Evolutionary conservation across 2,329 filamentous ascomycete genomes (phyloP), one percentile per base, ranked within the genome.

Genomic region (Fusarium chlamydosporum): DNA sequence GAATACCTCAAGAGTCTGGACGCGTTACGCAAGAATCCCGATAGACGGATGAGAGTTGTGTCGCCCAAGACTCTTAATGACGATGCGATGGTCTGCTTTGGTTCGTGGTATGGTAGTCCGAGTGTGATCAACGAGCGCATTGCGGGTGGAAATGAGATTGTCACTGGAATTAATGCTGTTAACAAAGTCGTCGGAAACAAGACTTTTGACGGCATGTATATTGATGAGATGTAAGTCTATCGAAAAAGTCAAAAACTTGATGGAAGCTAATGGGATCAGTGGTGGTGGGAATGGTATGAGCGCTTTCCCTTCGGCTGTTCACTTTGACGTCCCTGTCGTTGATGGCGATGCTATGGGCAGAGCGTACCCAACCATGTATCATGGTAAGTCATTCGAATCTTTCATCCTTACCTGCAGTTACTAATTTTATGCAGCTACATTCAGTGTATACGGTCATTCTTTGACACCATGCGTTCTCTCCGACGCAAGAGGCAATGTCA

Each of bases 51-150:
- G 74, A 73, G 81, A 9, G 76, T 85, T 2, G 75, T 85, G 3
- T 76, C 79, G 0, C 78, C 80, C 0, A 75, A 75, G 7, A 70
- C 74, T 0, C 67, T 84, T 0, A 71, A 75, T 6, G 81, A 83
- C 31, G 72, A 77, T 12, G 81, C 79, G 10, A 69, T 76, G 2
- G 76, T 82, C 6, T 81, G 81, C 41, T 80, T 82, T 38, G 81
- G 81, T 0, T 81, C 81, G 0, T 83, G 82, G 76, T 83, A 83
- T 42, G 82, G 82, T 4, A 81, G 79, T 34, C 80, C 80, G 0
- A 81, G 78, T 20, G 80, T 81, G 11, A 78, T 79, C 40, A 79
- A 79, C 34, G 80, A 82, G 68, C 74, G 77, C 0, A 73, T 81
- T 2, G 74, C 75, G 1, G 73, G 73, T 2, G 80, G 80, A 6